Evolutionary conservation across 108 stramenopile genomes (phyloP), one percentile per base, ranked within the genome.

Genomic region (Cyclostephanos tholiformis): DNA sequence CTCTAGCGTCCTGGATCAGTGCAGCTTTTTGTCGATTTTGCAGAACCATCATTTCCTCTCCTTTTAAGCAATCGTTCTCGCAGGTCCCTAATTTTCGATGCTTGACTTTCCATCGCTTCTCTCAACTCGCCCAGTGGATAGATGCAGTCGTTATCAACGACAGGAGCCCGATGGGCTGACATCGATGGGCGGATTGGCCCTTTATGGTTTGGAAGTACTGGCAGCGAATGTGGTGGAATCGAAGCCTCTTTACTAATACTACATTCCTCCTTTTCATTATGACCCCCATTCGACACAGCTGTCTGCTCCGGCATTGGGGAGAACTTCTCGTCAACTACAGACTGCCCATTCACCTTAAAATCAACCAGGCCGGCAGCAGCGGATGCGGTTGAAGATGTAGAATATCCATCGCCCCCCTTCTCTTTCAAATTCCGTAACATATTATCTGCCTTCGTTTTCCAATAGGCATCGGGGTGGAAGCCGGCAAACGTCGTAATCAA

Each of bases 381-480:
- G 8, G 12, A n/a, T 5, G n/a, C 65, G 22, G 65, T 25, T n/a
- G 23, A 25, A 20, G 22, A 44, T 51, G 25, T 39, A 10, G 14
- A 32, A 38, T 14, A 16, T 14, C 32, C 20, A 63, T 60, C 65
- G 43, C 61, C 38, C 51, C 23, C 36, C 14, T 39, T 13, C 16
- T 30, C 49, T 32, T 55, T 41, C 68, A 51, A 30, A 38, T 27
- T 71, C 59, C 59, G 50, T 67, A 74, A 20, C 32, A 80, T 66
- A 4, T 2, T 17, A 22, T 63, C 68, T 29, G 67, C 52, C 64
- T 82, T 67, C 64, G 79, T 70, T 56, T 87, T 66, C 89, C 89
- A 93, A 66, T 84, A 91, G 36, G 60, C 52, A 76, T 91, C 92
- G 6, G 92, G 92, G 77, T 94, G 90, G 62, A 67, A 89, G 25